Evolutionary conservation across 371 early-diverging fungal genomes (phyloP), one percentile per base, ranked within the genome.

Genomic region (Circinella umbellata): DNA sequence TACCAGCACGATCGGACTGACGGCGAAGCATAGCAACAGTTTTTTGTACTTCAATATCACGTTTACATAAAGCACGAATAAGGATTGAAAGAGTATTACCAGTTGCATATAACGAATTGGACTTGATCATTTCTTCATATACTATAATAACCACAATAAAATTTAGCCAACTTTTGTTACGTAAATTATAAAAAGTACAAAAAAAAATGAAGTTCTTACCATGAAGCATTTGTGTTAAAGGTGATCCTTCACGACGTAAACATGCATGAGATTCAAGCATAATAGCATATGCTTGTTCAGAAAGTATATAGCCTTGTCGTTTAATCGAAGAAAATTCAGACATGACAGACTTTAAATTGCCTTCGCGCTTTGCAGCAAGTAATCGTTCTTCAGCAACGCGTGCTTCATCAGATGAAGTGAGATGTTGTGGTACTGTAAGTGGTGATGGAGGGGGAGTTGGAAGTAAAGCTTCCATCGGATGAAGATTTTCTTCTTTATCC

Each of bases 1-100:
- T 15, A 15, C 76, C 77, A n/a, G 72, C 64, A 20, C 80, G 78
- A 57, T 69, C 74, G 47, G 68, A 64, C 59, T 82, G 76, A 36
- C 77, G 76, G 65, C 80, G 72, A 11, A 80, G 69, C 80, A 80
- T 80, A 20, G 79, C 75, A 38, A 79, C 65, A 8, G 76, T 79
- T 48, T 81, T 79, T 73, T 77, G 81, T 7, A 83, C 79, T 62
- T 85, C 85, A 13, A 73, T 70, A 55, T 83, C 85, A 42, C 83
- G 77, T 36, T 78, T 79, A 60, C 80, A 83, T 3, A 85, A 54
- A 1, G 69, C 71, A 35, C 76, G 76, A 5, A 85, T 77, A 57
- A 83, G 61, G 13, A 79, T 35, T 11, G 71, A 64, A 59, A 76
- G 79, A 13, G 82, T 83, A 35, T 72, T 70, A 49, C 67, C 65